phyloP scores from a whole-genome alignment of 2,329 filamentous ascomycete genomes.

The Stagonosporopsis rhizophila region DNA sequence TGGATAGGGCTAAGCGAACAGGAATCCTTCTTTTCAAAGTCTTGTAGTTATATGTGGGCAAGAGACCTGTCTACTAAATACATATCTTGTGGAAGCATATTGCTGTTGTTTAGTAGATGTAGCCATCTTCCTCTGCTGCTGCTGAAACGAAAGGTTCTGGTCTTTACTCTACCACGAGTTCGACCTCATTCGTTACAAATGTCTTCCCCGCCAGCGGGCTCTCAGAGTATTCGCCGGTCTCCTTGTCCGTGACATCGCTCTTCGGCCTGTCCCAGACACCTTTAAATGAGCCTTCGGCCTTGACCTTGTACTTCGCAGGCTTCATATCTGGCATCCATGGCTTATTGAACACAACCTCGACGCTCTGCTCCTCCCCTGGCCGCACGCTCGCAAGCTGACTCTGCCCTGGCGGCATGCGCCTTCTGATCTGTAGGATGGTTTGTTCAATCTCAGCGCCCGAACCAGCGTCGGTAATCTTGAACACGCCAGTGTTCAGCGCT shows the following conservation, averaged over 20 bases:
- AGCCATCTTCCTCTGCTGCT: too few relatives aligned
- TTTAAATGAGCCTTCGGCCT: conserved; percentile 43
- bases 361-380: conserved; percentile 43
- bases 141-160: not conserved
- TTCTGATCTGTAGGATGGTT: conserved; percentile 44
- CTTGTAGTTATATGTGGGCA: too few relatives aligned
- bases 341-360: conserved; percentile 47
- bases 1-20: too few relatives aligned
- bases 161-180: conserved; percentile 13
- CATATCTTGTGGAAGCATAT: too few relatives aligned
- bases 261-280: conserved; percentile 46
- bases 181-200: conserved; percentile 36
- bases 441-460: conserved; percentile 40
- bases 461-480: conserved; percentile 40
- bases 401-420: conserved; percentile 47
- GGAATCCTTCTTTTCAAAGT: too few relatives aligned
- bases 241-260: conserved; percentile 31
- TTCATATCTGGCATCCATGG: conserved; percentile 48
- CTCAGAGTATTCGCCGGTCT: conserved; percentile 34
- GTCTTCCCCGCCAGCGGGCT: conserved; percentile 35
- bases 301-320: conserved; percentile 48
- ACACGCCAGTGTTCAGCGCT: conserved; percentile 49
- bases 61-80: too few relatives aligned
- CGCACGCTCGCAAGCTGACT: conserved; percentile 46
- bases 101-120: too few relatives aligned